Evolutionary conservation across 2,329 filamentous ascomycete genomes (phyloP), one percentile per base, ranked within the genome.

Genomic region (Aspergillus arachidicola): DNA sequence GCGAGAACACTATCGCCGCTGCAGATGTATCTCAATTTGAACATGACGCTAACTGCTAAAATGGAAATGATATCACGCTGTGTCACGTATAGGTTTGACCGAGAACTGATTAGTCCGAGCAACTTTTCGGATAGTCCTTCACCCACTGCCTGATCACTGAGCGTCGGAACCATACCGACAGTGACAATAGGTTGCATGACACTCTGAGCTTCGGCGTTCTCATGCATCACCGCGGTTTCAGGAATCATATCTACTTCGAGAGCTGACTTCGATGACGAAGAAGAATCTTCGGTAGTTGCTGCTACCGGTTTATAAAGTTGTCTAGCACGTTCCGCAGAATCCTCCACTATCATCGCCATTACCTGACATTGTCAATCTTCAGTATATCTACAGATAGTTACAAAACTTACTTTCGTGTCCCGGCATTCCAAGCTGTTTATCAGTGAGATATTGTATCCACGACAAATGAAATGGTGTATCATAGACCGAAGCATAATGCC

Each of bases 401-500:
- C 57, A 26, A 32, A 38, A 60, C 69, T 45, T 68, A 86, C 86
- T 75, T 90, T 91, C 1, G 87, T 89, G 70, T 90, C 89, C 56
- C 80, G 78, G 68, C 86, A 90, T 58, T 88, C 84, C 12, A 91
- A 72, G 38, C 83, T 84, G 63, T 92, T 89, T 50, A 91, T 81
- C 28, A 91, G 77, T 1, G 86, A 87, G 6, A 89, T 80, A 69
- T 87, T 89, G 71, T 85, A 87, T 0, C 86, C 85, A n/a, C 79
- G 76, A 0, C 71, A 72, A 58, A 87, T 81, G 63, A 91, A 84
- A 62, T 79, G 81, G 60, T 83, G 81, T 45, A 90, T 86, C 70
- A 87, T 80, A 5, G 75, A 72, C 38, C 85, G 79, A 28, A 82
- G 73, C 5, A 71, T 74, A 19, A 72, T 68, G 43, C 71, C 69